These are phyloP conservation scores for Nitzschia inconspicua DNA, from an alignment of 108 stramenopile species.

Conservation along the genomic window DNA sequence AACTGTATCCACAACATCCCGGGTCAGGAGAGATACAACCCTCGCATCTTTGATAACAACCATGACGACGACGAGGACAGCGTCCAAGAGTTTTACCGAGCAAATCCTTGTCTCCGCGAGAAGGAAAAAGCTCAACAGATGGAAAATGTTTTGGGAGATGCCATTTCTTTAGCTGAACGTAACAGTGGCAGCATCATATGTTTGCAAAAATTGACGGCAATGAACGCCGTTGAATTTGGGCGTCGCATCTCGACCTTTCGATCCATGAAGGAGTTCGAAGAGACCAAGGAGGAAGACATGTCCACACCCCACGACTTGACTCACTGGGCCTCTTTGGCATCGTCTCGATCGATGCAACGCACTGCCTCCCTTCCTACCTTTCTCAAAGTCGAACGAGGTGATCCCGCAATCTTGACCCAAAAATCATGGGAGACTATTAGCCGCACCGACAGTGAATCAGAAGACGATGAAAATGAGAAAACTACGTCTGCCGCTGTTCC, in stretches of 20 bases:
- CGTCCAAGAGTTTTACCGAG: neutral
- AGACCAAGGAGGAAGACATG: neutral
- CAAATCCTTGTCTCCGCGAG: neutral
- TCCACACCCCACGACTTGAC: neutral
- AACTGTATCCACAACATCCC: no score
- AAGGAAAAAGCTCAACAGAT: neutral
- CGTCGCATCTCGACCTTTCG: slow-evolving; percentile 7
- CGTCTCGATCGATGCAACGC: neutral
- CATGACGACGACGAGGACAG: neutral
- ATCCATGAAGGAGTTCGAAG: neutral
- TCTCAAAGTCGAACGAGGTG: slow-evolving; percentile 5
- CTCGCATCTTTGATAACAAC: no score
- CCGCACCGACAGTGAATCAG: neutral
- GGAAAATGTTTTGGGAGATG: slow-evolving; percentile 14
- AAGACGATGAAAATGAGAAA: neutral
- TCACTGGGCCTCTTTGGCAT: neutral
- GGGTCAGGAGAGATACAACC: no score
- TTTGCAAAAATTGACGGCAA: neutral
- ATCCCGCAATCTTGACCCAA: neutral
- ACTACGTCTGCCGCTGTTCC: no score
- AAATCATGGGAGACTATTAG: slow-evolving; percentile 3
- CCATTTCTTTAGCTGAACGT: slow-evolving; percentile 8
- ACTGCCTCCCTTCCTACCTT: slow-evolving; percentile 15
- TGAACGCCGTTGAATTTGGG: slow-evolving; percentile 13
- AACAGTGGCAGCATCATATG: slow-evolving; percentile 2